Percentiles rank a stretch among this genome's conserved stretches.
Evolutionary conservation across 1,284 basidiomycete species (phyloP).

Genomic region (Heterobasidion occidentale): DNA sequence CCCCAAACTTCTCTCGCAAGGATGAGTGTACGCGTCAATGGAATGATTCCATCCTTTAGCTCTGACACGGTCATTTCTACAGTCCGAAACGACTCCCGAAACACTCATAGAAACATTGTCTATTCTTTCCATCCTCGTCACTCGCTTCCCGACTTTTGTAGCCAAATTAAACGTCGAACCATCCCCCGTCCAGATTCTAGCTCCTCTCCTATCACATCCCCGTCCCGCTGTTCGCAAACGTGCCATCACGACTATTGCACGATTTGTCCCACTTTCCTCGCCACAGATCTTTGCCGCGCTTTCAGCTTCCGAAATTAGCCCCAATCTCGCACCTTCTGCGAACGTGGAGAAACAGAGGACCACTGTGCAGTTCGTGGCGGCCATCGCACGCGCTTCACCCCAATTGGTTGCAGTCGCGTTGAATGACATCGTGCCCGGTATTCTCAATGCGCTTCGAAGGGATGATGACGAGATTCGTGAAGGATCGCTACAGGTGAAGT

Average conservation of each 20-base stretch:
- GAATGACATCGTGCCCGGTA: conserved; percentile 55
- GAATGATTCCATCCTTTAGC: background rate
- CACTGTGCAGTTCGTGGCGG: conserved; percentile 73
- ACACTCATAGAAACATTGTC: conserved; percentile 85
- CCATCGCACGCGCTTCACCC: conserved; percentile 68
- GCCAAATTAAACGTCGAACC: conserved; percentile 43
- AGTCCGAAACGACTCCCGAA: conserved; percentile 73
- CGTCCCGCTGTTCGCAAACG: conserved; percentile 87
- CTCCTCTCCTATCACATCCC: conserved; percentile 67
- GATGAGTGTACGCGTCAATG: conserved; percentile 50
- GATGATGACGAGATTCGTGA: conserved; percentile 82
- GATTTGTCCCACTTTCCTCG: conserved; percentile 67
- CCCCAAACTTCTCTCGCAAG: conserved; percentile 75
- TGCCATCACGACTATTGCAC: conserved; percentile 78
- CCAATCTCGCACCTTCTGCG: conserved; percentile 45
- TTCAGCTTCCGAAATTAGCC: conserved; percentile 50
- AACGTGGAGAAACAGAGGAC: conserved; percentile 67
- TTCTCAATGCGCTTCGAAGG: conserved; percentile 57
- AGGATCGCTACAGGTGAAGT: conserved; percentile 58
- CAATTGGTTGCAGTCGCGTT: conserved; percentile 53
- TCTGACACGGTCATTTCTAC: background rate
- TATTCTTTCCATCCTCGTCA: conserved; percentile 86
- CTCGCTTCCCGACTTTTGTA: conserved; percentile 76
- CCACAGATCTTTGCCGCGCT: conserved; percentile 48
- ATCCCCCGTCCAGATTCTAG: conserved; percentile 64